Evolutionary conservation across 1,139 yeast genomes (phyloP), one percentile per base, ranked within the genome.

Genomic region (Wickerhamomyces sp.): DNA sequence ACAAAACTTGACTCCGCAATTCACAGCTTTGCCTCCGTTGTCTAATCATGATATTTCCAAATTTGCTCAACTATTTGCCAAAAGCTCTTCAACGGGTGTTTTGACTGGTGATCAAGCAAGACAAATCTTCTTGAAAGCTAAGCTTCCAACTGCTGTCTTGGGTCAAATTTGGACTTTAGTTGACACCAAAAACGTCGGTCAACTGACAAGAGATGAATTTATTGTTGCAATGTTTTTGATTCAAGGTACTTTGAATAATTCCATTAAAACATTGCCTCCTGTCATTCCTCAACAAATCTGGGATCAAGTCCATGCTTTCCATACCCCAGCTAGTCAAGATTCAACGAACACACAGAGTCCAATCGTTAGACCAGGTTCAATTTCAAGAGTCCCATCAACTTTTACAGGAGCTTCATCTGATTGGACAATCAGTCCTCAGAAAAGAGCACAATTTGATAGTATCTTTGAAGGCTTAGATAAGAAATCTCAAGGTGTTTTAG

Each of bases 171-270:
- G 99, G 99, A 76, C 78, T 47, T 72, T 93, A 52, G 93, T 87
- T 32, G 99, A 94, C 63, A 78, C 81, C 49, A 77, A 79, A 46
- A 82, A 81, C 55, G 65, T 77, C 3, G 99, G 99, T 7, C 73
- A 76, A 45, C 76, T 93, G 58, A 75, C 78, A 49, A 77, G 81
- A 59, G 74, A 81, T 26, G 91, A 88, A 57, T 93, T 94, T 59
- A 79, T 88, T 35, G 78, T 93, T 56, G 98, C 99, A 9, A 93
- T 94, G 99, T 95, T 88, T 66, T 74, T 94, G 61, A 88, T 94
- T 51, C 97, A 91, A 64, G 83, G 90, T 45, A 69, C 84, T 39
- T 71, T 89, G 60, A 78, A 81, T 59, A 86, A 90, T n/a, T 59
- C 78, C 7, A 69, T 87, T 54, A 75, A 75, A 47, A 78, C 78